Base-by-base conservation (phyloP, 139 green algal species). In the Chlorella sp. region DNA sequence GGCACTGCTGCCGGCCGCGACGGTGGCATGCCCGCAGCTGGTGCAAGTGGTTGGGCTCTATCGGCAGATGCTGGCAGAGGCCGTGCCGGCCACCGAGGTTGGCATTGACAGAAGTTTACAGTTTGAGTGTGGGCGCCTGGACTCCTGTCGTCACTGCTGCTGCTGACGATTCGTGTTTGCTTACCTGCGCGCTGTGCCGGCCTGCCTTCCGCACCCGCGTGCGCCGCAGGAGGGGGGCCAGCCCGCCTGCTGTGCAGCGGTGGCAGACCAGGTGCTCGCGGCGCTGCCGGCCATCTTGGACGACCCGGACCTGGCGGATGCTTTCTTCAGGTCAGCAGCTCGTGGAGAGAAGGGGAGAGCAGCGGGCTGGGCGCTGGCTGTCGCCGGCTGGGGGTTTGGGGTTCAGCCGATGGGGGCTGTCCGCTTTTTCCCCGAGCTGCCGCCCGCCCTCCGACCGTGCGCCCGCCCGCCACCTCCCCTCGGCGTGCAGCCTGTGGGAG, bases 51-150 rank as follows among this genome's bases (percentile, higher is more conserved):
- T 51, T 2, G 40, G 11, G 29, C 27, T 62, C 35, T 74, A 74
- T 38, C 68, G 68, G 8, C 68, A 74, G 68, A 50, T 55, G 36
- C 51, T 74, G 36, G 68, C 68, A 8, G 67, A 62, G 46, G 48
- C 35, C 25, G 25, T 73, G 33, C 46, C 29, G 42, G 42, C 45
- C 4, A 25, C 62, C 8, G 29, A 69, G 65, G 65, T 71, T 42
- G 9, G 31, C 4, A 38, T 41, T 45, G 8, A 2, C 33, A 27
- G 19, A 14, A 67, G 27, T 29, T 53, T n/a, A n/a, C n/a, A n/a
- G n/a, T n/a, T n/a, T n/a, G n/a, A n/a, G n/a, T n/a, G n/a, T n/a
- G n/a, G 45, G 45, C 45, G 12, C 45, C 45, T 53, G 45, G 14
- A 53, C 14, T 11, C 12, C 45, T 53, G 12, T 53, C 45, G 12